A percentile compares a stretch with the other conserved stretches of the same genome.
These are phyloP conservation scores for Madurella mycetomatis DNA, from an alignment of 2,329 filamentous ascomycete species.

Conservation along the genomic window DNA sequence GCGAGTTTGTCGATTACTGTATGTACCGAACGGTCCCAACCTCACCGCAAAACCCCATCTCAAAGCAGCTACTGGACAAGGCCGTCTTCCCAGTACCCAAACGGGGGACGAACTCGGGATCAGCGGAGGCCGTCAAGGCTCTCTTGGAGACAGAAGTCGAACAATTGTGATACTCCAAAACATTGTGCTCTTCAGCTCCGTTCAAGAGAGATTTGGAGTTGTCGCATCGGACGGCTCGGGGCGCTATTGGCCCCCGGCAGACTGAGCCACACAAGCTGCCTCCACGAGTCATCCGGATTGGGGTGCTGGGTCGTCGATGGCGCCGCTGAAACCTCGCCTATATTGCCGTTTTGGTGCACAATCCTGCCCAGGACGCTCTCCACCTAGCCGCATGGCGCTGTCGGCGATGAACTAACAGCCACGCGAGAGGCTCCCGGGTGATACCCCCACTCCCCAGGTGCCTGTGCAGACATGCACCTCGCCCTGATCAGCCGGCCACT, in stretches of 20 bases:
- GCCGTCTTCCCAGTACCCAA: not conserved
- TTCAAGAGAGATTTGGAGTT: constrained; percentile 2
- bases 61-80: constrained; percentile 1
- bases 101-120: not conserved
- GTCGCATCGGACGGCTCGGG: constrained; percentile 8
- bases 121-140: constrained; percentile 7
- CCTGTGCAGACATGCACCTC: not conserved
- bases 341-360: constrained; percentile 19
- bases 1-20: constrained; percentile 5
- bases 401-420: constrained; percentile 4
- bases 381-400: not conserved
- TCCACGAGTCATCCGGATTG: constrained; percentile 20
- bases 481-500: constrained; percentile 1
- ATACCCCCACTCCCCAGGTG: not conserved
- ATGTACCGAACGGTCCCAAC: not conserved
- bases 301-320: constrained; percentile 17
- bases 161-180: constrained; percentile 1
- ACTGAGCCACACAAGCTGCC: constrained; percentile 21
- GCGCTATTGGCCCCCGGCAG: constrained; percentile 13
- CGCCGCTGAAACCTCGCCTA: constrained; percentile 28
- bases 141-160: constrained; percentile 1
- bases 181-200: constrained; percentile 18
- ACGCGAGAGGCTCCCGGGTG: constrained; percentile 3
- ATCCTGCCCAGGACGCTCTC: constrained; percentile 12
- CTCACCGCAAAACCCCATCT: constrained; percentile 2